Conservation (phyloP, 192 early-diverging fungal genomes). For the Backusella mclennaniae region DNA sequence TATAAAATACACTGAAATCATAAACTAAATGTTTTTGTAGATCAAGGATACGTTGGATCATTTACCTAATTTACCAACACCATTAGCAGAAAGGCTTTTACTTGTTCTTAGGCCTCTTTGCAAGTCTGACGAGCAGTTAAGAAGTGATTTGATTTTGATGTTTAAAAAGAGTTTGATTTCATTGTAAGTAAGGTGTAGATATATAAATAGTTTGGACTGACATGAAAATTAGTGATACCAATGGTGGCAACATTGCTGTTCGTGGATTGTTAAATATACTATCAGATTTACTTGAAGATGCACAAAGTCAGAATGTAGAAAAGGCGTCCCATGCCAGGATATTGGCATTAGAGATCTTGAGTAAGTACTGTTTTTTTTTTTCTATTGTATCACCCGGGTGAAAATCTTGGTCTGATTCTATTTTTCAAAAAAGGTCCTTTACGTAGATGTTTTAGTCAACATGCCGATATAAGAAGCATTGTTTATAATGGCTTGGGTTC, state of each 20-base stretch:
- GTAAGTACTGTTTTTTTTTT: constrained; percentile 12
- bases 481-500: constrained; percentile 56
- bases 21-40: constrained; percentile 12
- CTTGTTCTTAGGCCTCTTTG: constrained; percentile 54
- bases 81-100: constrained; percentile 54
- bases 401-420: not conserved
- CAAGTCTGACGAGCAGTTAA: constrained; percentile 49
- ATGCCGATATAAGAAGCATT: constrained; percentile 54
- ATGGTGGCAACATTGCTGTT: constrained; percentile 62
- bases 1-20: too few species aligned
- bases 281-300: constrained; percentile 25
- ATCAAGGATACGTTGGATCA: constrained; percentile 69
- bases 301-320: constrained; percentile 11
- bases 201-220: not conserved
- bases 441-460: constrained; percentile 69
- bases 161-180: constrained; percentile 71
- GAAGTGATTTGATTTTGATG: constrained; percentile 63
- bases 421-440: constrained; percentile 47
- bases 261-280: constrained; percentile 59
- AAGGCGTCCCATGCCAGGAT: constrained; percentile 10
- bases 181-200: constrained; percentile 34
- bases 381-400: not conserved
- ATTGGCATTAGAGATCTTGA: constrained; percentile 46
- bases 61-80: constrained; percentile 53
- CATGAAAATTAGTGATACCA: constrained; percentile 38